phyloP scores from a whole-genome alignment of 139 green algal species.

The Chlorella sp. region DNA sequence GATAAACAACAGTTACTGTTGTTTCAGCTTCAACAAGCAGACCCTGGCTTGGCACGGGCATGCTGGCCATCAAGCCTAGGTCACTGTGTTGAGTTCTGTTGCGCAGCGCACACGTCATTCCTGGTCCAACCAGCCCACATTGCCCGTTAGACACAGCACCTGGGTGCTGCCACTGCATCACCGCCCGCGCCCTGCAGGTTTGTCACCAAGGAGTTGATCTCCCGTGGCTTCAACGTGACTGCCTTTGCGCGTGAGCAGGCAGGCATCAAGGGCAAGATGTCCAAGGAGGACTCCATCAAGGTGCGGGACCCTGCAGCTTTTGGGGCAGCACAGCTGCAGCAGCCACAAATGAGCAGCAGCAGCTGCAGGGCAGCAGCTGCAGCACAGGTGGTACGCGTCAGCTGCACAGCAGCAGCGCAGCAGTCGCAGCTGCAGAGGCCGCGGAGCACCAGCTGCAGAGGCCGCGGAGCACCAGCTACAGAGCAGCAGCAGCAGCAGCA shows the following conservation, averaged over 20 bases:
- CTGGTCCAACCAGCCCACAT: too few relatives aligned
- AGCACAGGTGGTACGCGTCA: not conserved
- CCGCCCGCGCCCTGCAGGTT: too few relatives aligned
- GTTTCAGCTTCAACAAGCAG: too few relatives aligned
- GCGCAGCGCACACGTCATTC: too few relatives aligned
- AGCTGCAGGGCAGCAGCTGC: not conserved
- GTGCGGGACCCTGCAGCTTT: constrained; percentile 14
- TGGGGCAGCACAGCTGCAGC: not conserved
- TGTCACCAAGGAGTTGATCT: constrained; percentile 60
- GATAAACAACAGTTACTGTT: too few relatives aligned
- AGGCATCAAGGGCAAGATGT: constrained; percentile 86
- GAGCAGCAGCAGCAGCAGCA: too few relatives aligned
- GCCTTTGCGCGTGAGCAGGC: constrained; percentile 81
- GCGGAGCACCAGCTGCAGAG: not conserved
- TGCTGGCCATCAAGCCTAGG: too few relatives aligned
- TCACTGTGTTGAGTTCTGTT: too few relatives aligned
- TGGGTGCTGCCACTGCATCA: too few relatives aligned
- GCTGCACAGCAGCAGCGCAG: not conserved
- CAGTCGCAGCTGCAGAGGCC: not conserved
- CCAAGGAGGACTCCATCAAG: constrained; percentile 63
- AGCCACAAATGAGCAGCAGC: not conserved
- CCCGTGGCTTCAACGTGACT: constrained; percentile 68
- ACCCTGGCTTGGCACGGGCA: too few relatives aligned
- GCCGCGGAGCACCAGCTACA: not conserved
- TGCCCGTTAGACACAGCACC: too few relatives aligned